Conservation (phyloP, 768 basidiomycete genomes). For the Megacollybia marginata region DNA sequence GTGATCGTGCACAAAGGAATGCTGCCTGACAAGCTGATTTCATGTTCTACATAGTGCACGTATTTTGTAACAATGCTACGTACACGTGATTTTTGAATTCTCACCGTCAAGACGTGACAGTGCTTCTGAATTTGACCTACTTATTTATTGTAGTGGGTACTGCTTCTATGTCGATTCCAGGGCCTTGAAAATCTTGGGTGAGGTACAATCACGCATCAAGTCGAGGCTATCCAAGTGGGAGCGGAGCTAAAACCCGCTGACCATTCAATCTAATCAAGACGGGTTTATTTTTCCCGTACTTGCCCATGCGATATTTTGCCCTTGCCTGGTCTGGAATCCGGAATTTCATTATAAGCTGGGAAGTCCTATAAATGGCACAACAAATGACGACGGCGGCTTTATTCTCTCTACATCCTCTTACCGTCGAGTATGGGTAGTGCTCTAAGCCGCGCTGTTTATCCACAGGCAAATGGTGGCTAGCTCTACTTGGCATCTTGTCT, state of each 20-base stretch:
- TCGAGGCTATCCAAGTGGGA: too few relatives aligned
- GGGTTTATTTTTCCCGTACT: too few relatives aligned
- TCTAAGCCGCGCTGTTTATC: neutral
- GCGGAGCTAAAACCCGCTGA: too few relatives aligned
- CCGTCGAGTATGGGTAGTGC: neutral
- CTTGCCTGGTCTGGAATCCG: too few relatives aligned
- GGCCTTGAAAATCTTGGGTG: too few relatives aligned
- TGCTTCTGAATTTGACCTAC: neutral
- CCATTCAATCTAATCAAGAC: too few relatives aligned
- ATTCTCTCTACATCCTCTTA: neutral
- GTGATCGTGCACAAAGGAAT: constrained; percentile 43
- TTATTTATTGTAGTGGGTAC: neutral
- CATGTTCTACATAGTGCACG: neutral
- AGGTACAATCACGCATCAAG: too few relatives aligned
- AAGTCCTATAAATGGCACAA: neutral
- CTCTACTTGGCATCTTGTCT: neutral
- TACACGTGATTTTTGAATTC: neutral
- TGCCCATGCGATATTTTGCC: too few relatives aligned
- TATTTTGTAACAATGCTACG: neutral
- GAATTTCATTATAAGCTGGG: neutral
- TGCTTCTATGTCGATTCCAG: too few relatives aligned
- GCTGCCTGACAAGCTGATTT: constrained; percentile 20
- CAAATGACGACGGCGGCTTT: neutral
- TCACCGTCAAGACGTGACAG: neutral
- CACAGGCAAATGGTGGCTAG: neutral